A percentile compares a stretch with the other conserved stretches of the same genome.
These are phyloP conservation scores for Eutypa lata DNA, from an alignment of 2,329 filamentous ascomycete genomes.

Conservation along the genomic window DNA sequence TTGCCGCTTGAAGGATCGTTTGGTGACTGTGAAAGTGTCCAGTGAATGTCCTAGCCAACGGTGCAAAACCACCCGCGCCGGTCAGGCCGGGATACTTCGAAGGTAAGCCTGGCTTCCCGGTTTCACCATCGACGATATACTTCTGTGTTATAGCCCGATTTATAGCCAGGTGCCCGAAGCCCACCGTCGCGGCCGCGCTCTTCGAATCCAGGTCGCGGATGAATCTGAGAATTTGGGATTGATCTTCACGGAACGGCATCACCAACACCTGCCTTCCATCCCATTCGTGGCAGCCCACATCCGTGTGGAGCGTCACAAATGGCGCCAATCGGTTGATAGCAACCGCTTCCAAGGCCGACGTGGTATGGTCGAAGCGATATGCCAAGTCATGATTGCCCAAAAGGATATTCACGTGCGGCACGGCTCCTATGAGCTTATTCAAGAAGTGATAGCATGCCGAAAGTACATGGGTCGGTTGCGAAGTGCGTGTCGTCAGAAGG, in stretches of 20 bases:
- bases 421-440: constrained; percentile 18
- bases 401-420: constrained; percentile 29
- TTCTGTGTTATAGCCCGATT: constrained; percentile 30
- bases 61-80: constrained; percentile 21
- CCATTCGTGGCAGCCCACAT: constrained; percentile 20
- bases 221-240: constrained; percentile 21
- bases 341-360: constrained; percentile 29
- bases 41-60: constrained; percentile 29
- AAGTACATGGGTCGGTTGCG: constrained; percentile 27
- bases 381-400: constrained; percentile 34
- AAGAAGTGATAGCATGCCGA: constrained; percentile 31
- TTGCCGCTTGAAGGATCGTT: constrained; percentile 21
- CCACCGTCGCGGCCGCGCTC: constrained; percentile 22
- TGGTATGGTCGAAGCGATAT: constrained; percentile 26
- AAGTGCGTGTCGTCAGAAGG: constrained; percentile 25
- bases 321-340: constrained; percentile 19
- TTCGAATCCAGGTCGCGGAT: constrained; percentile 17
- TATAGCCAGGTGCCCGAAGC: constrained; percentile 30
- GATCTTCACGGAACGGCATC: constrained; percentile 31
- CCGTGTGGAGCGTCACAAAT: constrained; percentile 22
- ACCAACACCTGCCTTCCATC: constrained; percentile 28
- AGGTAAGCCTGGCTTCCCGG: constrained; percentile 7
- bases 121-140: constrained; percentile 15
- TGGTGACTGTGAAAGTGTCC: constrained; percentile 32
- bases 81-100: constrained; percentile 24